A percentile compares a stretch with the other conserved stretches of the same genome.
Evolutionary conservation across 1,139 yeast genomes (phyloP).

Genomic region (Blastobotrys ciferrii): DNA sequence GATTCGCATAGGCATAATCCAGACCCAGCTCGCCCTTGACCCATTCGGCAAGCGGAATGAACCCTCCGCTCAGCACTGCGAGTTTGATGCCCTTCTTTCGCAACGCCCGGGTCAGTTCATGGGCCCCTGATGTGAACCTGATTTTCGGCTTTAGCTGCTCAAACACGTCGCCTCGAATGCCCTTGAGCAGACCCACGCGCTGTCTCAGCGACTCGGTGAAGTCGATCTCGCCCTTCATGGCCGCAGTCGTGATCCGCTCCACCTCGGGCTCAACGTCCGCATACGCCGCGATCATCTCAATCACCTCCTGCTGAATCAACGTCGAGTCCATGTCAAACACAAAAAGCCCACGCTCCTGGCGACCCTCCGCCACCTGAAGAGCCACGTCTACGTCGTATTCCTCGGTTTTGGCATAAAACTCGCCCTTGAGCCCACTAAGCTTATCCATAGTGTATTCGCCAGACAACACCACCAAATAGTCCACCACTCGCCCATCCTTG

Average conservation of each 20-base stretch:
- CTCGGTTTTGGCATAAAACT: conserved; percentile 4
- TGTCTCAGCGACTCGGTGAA: conserved; percentile 76
- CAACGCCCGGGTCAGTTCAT: conserved; percentile 62
- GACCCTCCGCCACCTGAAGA: conserved; percentile 41
- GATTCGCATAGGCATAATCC: conserved; percentile 89
- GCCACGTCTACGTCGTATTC: conserved; percentile 43
- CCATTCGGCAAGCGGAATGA: conserved; percentile 79
- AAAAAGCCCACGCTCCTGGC: conserved; percentile 45
- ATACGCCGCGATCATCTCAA: conserved; percentile 87
- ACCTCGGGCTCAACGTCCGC: conserved; percentile 78
- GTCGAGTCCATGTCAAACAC: conserved; percentile 99
- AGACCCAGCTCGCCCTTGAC: conserved; percentile 66
- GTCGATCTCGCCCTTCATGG: conserved; percentile 97
- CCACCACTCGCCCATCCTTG: conserved; percentile 7
- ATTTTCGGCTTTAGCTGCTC: conserved; percentile 71
- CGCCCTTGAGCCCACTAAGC: neutral
- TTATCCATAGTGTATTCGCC: neutral
- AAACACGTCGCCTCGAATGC: conserved; percentile 78
- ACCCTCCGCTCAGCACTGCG: conserved; percentile 95
- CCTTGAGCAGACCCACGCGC: conserved; percentile 75
- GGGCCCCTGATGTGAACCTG: conserved; percentile 78
- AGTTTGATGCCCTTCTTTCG: conserved; percentile 60
- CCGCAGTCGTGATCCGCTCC: conserved; percentile 80
- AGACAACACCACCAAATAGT: neutral
- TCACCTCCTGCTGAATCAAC: conserved; percentile 91